Percentiles rank a stretch among this genome's conserved stretches.
phyloP scores from a whole-genome alignment of 768 basidiomycete species.

The Galerina sulciceps region DNA sequence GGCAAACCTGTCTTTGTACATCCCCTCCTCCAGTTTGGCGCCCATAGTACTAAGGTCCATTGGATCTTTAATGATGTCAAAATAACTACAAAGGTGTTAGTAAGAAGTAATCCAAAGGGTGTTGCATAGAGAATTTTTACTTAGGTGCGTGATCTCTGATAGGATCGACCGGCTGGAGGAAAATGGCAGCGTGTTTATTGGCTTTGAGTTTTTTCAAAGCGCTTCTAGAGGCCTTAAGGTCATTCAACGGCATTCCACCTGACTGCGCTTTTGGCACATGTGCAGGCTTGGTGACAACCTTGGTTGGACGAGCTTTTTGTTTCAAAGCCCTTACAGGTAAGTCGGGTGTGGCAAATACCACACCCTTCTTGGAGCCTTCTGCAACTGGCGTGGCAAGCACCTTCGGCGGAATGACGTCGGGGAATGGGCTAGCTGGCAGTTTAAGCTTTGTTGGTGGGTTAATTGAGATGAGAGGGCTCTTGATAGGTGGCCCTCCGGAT shows the following conservation, averaged over 20 bases:
- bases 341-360: conserved; percentile 40
- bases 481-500: conserved; percentile 39
- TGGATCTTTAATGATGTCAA: conserved; percentile 86
- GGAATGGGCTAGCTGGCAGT: conserved; percentile 44
- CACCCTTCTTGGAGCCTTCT: conserved; percentile 36
- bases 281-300: conserved; percentile 41
- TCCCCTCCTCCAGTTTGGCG: conserved; percentile 84
- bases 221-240: conserved; percentile 74
- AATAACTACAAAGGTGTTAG: conserved; percentile 63
- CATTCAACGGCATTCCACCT: conserved; percentile 76
- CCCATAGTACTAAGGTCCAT: conserved; percentile 94
- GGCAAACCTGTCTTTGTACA: conserved; percentile 82
- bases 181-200: conserved; percentile 75
- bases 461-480: conserved; percentile 43
- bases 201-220: conserved; percentile 79
- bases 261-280: conserved; percentile 72
- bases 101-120: conserved; percentile 8
- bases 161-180: conserved; percentile 95
- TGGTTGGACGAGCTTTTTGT: conserved; percentile 26
- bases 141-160: conserved; percentile 88
- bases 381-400: conserved; percentile 32
- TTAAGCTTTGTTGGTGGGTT: conserved; percentile 62
- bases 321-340: conserved; percentile 28
- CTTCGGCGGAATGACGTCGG: conserved; percentile 26
- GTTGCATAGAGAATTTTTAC: conserved; percentile 42